These are phyloP conservation scores for Rubus parviflorus DNA, from an alignment of 306 rosid genomes.

Conservation along the genomic window DNA sequence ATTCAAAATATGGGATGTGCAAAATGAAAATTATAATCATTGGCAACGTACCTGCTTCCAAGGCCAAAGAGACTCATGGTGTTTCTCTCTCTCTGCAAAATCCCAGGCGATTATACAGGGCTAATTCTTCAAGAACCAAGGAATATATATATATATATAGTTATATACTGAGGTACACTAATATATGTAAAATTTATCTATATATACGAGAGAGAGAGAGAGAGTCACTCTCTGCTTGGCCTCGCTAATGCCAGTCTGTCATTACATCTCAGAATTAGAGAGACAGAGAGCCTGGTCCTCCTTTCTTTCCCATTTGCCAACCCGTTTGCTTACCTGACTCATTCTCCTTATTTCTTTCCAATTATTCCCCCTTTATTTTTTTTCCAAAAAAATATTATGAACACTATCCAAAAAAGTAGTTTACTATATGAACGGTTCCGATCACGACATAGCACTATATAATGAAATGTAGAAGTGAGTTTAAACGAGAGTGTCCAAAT, in stretches of 20 bases:
- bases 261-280: constrained; percentile 21
- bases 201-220: constrained; percentile 23
- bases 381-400: neutral
- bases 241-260: constrained; percentile 64
- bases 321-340: constrained; percentile 46
- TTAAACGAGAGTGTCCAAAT: neutral
- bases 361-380: neutral
- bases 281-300: constrained; percentile 19
- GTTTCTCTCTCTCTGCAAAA: constrained; percentile 42
- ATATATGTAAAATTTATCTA: constrained; percentile 13
- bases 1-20: neutral
- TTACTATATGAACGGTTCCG: neutral
- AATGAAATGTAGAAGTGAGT: neutral
- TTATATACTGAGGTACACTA: constrained; percentile 1
- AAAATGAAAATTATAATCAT: neutral
- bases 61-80: constrained; percentile 92
- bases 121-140: constrained; percentile 17
- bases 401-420: neutral
- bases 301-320: constrained; percentile 45
- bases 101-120: constrained; percentile 37
- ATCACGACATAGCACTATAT: neutral
- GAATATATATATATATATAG: constrained; percentile 12
- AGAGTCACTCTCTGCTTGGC: constrained; percentile 21
- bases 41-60: constrained; percentile 64
- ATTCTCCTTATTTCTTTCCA: constrained; percentile 17